Evolutionary conservation across 2,329 filamentous ascomycete species (phyloP).

Genomic region (Trichoderma koningiopsis): DNA sequence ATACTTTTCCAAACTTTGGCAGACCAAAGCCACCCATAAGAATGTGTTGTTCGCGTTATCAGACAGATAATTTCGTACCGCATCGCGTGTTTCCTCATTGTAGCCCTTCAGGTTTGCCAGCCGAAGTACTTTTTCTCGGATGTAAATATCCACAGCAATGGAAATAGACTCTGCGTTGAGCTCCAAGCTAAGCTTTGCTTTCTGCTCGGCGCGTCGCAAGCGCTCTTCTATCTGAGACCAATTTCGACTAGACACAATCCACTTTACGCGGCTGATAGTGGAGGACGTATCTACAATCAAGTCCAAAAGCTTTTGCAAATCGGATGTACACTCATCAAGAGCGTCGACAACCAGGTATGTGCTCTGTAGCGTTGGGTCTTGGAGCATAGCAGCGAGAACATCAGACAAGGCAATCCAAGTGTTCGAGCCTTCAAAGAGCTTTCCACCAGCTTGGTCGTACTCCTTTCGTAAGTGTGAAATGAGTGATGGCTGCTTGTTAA

Average conservation of each 20-base stretch:
- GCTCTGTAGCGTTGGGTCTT: conserved; percentile 36
- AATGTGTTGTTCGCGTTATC: conserved; percentile 42
- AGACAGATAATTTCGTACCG: conserved; percentile 29
- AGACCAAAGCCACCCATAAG: conserved; percentile 34
- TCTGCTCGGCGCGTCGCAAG: conserved; percentile 31
- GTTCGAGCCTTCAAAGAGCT: conserved; percentile 46
- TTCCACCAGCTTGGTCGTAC: conserved; percentile 39
- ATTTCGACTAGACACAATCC: conserved; percentile 50
- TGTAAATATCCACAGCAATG: conserved; percentile 43
- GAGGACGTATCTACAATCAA: conserved; percentile 34
- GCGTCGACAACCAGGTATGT: conserved; percentile 47
- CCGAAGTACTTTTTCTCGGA: conserved; percentile 38
- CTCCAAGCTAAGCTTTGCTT: conserved; percentile 40
- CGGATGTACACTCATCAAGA: conserved; percentile 44
- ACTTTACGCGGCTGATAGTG: conserved; percentile 38
- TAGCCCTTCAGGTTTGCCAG: conserved; percentile 32
- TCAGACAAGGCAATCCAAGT: conserved; percentile 41
- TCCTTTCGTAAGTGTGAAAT: conserved; percentile 40
- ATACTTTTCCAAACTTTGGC: conserved; percentile 27
- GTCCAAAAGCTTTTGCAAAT: conserved; percentile 42
- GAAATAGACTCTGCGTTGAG: conserved; percentile 41
- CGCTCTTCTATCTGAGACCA: conserved; percentile 39
- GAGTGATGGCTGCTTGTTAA: conserved; percentile 38
- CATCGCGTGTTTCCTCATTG: conserved; percentile 8
- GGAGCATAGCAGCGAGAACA: conserved; percentile 45